Conservation (phyloP, 2,329 filamentous ascomycete species). For the Geosmithia flava region DNA sequence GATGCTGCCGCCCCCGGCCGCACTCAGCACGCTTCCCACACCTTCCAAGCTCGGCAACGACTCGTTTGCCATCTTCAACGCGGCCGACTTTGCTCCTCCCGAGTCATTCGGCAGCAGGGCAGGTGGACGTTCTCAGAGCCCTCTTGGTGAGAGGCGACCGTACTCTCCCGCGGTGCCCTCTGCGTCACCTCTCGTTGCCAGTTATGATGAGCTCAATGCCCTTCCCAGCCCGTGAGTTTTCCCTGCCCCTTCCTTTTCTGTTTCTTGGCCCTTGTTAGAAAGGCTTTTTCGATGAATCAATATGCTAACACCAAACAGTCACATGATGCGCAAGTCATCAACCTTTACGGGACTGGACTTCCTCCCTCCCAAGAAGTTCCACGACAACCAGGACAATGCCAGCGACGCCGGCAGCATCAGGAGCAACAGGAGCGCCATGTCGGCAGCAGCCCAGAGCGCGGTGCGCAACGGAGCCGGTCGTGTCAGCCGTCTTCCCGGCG, state of each 20-base stretch:
- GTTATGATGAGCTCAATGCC: slow-evolving; percentile 74
- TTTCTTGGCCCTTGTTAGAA: not conserved
- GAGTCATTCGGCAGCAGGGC: slow-evolving; percentile 52
- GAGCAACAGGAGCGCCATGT: slow-evolving; percentile 62
- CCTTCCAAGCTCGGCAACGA: slow-evolving; percentile 79
- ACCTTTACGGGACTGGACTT: slow-evolving; percentile 75
- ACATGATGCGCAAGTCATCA: slow-evolving; percentile 62
- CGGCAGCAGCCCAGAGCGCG: slow-evolving; percentile 53
- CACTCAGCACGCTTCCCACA: slow-evolving; percentile 68
- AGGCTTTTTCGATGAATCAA: too few species aligned
- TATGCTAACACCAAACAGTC: slow-evolving; percentile 33
- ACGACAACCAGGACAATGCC: slow-evolving; percentile 45
- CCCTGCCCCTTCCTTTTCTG: not conserved
- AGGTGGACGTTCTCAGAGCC: slow-evolving; percentile 55
- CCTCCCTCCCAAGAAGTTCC: slow-evolving; percentile 64
- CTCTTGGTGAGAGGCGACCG: slow-evolving; percentile 50
- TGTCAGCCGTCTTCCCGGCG: slow-evolving; percentile 71
- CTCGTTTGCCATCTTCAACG: slow-evolving; percentile 51
- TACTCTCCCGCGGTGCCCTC: slow-evolving; percentile 64
- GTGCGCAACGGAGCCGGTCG: slow-evolving; percentile 77
- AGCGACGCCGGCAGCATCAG: slow-evolving; percentile 55
- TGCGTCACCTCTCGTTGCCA: slow-evolving; percentile 66
- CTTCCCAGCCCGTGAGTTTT: slow-evolving; percentile 82
- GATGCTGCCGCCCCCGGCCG: slow-evolving; percentile 54
- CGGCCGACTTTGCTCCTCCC: slow-evolving; percentile 82